phyloP scores from a whole-genome alignment of 78 protist genomes.

The Chrysochromulina parva region DNA sequence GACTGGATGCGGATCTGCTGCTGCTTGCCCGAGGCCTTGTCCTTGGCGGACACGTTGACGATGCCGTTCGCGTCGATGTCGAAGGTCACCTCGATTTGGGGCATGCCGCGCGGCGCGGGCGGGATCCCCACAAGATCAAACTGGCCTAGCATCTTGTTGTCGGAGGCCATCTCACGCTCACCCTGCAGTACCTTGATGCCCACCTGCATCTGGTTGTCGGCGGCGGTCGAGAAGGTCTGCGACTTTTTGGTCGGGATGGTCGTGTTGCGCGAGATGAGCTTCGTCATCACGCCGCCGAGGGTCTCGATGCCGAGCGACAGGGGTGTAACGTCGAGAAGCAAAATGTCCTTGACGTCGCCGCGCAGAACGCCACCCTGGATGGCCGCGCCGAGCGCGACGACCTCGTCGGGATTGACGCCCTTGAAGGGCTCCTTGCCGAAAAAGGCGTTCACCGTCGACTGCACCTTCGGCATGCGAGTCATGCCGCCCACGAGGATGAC shows the following conservation, averaged over 20 bases:
- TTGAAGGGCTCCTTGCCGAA: constrained; percentile 64
- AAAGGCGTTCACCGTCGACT: constrained; percentile 75
- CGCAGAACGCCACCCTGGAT: constrained; percentile 94
- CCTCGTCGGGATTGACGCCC: constrained; percentile 99
- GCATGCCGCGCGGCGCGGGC: constrained; percentile 94
- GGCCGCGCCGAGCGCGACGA: constrained; percentile 99
- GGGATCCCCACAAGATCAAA: constrained; percentile 91
- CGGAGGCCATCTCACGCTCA: constrained; percentile 96
- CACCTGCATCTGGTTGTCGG: constrained; percentile 98
- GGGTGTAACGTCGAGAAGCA: constrained; percentile 95
- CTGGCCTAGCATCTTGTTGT: constrained; percentile 93
- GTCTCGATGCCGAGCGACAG: constrained; percentile 96
- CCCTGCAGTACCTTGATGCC: constrained; percentile 98
- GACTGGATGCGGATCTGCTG: constrained; percentile 84
- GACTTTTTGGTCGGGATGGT: constrained; percentile 93
- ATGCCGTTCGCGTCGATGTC: constrained; percentile 94
- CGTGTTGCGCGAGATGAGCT: constrained; percentile 89
- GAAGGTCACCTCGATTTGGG: constrained; percentile 93
- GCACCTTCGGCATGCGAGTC: constrained; percentile 97
- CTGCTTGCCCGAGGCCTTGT: constrained; percentile 96
- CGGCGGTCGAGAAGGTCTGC: constrained; percentile 96
- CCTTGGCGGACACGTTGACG: constrained; percentile 90
- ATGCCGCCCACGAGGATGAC: constrained; percentile 97
- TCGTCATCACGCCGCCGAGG: constrained; percentile 90
- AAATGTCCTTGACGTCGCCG: constrained; percentile 85